Conservation (phyloP, 2,329 filamentous ascomycete species). For the Stagonosporopsis rhizophila region DNA sequence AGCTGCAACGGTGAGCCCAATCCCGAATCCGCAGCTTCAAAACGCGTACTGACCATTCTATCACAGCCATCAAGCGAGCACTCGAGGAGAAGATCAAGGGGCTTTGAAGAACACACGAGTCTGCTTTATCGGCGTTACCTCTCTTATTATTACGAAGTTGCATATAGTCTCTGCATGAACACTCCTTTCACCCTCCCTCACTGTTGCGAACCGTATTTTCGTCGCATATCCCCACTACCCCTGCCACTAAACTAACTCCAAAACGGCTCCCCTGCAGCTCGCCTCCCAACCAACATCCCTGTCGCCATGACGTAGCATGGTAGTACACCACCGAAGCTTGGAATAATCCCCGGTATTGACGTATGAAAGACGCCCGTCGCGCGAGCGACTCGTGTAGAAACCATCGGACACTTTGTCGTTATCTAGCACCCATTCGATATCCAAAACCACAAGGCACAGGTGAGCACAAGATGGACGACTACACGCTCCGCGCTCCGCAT, state of each 20-base stretch:
- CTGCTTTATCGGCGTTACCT: not conserved
- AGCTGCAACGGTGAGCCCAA: conserved; percentile 71
- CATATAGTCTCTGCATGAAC: not conserved
- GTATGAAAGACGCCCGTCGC: not conserved
- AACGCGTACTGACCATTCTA: conserved; percentile 21
- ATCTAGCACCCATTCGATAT: too few relatives aligned
- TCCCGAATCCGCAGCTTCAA: not conserved
- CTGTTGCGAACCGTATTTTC: not conserved
- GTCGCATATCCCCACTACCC: conserved; percentile 8
- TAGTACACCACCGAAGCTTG: conserved; percentile 10
- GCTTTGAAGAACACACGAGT: conserved; percentile 23
- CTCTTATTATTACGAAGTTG: not conserved
- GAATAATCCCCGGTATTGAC: conserved; percentile 11
- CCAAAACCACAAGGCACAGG: too few relatives aligned
- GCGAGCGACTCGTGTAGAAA: conserved; percentile 1
- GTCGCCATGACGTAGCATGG: conserved; percentile 12
- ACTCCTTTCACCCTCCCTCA: not conserved
- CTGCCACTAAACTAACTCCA: not conserved
- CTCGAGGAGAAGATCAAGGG: conserved; percentile 46
- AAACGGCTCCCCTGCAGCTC: conserved; percentile 9
- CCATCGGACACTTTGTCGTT: not conserved
- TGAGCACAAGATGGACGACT: too few relatives aligned
- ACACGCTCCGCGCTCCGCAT: too few relatives aligned
- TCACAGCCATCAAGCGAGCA: conserved; percentile 46
- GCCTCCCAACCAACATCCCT: conserved; percentile 3